phyloP scores from a whole-genome alignment of 768 basidiomycete species.

The Brasilioporus rufonigricans region DNA sequence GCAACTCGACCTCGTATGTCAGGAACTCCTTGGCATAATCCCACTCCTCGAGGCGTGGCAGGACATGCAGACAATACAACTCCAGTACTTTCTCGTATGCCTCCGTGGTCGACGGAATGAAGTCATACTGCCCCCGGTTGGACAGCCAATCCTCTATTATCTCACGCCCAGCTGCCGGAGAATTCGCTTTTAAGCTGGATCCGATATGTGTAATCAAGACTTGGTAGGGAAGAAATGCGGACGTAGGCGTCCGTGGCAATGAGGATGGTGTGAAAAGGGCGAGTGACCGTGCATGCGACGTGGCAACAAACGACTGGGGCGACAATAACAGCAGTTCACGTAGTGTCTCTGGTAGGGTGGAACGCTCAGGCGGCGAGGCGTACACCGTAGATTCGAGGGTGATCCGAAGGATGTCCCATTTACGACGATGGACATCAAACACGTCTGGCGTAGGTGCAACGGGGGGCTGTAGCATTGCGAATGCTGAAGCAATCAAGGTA shows the following conservation, averaged over 20 bases:
- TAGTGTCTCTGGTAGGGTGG: conserved; percentile 47
- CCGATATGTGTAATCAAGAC: conserved; percentile 70
- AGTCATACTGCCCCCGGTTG: conserved; percentile 42
- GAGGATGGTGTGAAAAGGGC: conserved; percentile 60
- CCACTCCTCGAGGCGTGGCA: conserved; percentile 77
- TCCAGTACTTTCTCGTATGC: conserved; percentile 76
- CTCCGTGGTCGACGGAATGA: conserved; percentile 36
- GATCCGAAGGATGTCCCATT: conserved; percentile 87
- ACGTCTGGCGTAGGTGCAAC: conserved; percentile 33
- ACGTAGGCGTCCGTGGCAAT: conserved; percentile 36
- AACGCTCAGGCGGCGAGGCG: conserved; percentile 45
- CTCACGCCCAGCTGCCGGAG: conserved; percentile 55
- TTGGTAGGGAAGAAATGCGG: conserved; percentile 64
- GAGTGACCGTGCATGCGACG: conserved; percentile 63
- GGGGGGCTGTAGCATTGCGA: conserved; percentile 53
- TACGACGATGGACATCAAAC: conserved; percentile 56
- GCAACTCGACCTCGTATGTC: conserved; percentile 66
- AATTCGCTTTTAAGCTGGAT: conserved; percentile 65
- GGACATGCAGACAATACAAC: conserved; percentile 68
- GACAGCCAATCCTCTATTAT: conserved; percentile 83
- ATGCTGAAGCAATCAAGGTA: conserved; percentile 65
- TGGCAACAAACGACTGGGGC: conserved; percentile 53
- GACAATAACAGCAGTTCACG: conserved; percentile 54
- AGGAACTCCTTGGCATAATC: conserved; percentile 76
- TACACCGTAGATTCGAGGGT: conserved; percentile 78